Conservation (phyloP, 805 yeast genomes). For the Monosporozyma aerobia region DNA sequence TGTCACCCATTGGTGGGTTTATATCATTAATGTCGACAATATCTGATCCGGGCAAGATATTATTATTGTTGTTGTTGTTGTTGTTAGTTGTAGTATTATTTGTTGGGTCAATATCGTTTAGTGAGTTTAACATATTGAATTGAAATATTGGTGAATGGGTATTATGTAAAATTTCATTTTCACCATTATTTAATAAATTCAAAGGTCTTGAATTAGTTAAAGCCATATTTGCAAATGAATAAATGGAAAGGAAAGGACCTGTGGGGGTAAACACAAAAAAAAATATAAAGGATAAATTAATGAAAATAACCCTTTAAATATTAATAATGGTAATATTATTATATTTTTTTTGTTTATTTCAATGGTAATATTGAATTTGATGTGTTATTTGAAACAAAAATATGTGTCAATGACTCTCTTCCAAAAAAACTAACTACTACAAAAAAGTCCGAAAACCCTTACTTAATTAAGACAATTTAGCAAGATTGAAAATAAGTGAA, state of each 20-base stretch:
- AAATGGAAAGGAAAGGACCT: neutral
- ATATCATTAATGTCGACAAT: conserved; percentile 14
- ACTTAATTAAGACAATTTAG: neutral
- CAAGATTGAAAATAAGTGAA: neutral
- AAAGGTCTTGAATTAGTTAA: conserved; percentile 60
- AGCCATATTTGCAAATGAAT: conserved; percentile 38
- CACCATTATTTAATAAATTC: conserved; percentile 36
- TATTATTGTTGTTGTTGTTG: conserved; percentile 6
- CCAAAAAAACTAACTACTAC: neutral
- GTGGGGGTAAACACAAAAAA: neutral
- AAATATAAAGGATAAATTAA: neutral
- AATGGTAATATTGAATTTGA: neutral
- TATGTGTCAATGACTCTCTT: neutral
- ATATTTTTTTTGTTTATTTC: too few relatives aligned
- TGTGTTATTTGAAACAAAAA: neutral
- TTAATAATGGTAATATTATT: too few relatives aligned
- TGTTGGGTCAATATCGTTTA: neutral
- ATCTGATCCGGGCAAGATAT: conserved; percentile 10
- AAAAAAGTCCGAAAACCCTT: neutral
- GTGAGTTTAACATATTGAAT: conserved; percentile 16
- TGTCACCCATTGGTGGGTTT: conserved; percentile 9
- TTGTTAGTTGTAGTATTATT: neutral
- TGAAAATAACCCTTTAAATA: neutral
- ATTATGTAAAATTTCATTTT: conserved; percentile 27
- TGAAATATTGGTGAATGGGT: conserved; percentile 28